phyloP scores from a whole-genome alignment of 75 land plant species.

The Selaginella tamariscina region DNA sequence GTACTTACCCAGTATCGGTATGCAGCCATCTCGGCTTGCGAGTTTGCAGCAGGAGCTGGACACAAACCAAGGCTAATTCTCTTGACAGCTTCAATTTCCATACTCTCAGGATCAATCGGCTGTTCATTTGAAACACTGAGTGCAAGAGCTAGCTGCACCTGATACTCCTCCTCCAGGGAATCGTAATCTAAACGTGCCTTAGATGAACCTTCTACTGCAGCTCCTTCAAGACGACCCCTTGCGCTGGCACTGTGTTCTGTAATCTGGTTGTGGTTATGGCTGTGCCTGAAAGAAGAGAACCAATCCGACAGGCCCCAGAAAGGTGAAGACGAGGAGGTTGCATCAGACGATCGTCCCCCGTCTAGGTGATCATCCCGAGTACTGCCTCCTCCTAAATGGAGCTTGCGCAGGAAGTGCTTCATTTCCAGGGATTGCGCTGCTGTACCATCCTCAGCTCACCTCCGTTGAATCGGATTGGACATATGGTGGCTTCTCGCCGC shows the following conservation, averaged over 20 bases:
- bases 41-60: conserved; percentile 23
- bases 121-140: conserved; percentile 47
- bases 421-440: neutral
- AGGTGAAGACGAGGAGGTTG: neutral
- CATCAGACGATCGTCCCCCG: neutral
- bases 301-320: neutral
- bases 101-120: conserved; percentile 57
- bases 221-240: neutral
- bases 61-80: conserved; percentile 65
- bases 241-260: neutral
- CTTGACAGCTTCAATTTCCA: conserved; percentile 63
- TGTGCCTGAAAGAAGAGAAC: neutral
- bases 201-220: neutral
- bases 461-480: neutral
- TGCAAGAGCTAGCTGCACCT: conserved; percentile 71
- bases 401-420: neutral
- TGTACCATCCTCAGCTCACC: neutral
- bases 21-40: conserved; percentile 65
- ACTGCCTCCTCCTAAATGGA: neutral
- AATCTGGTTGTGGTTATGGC: neutral
- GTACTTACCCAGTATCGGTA: conserved; percentile 64
- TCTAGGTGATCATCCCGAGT: too few relatives aligned
- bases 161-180: conserved; percentile 54
- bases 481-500: neutral
- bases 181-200: neutral